Evolutionary conservation across 371 early-diverging fungal genomes (phyloP).

Genomic region (Amoeboaphelidium protococcarum): DNA sequence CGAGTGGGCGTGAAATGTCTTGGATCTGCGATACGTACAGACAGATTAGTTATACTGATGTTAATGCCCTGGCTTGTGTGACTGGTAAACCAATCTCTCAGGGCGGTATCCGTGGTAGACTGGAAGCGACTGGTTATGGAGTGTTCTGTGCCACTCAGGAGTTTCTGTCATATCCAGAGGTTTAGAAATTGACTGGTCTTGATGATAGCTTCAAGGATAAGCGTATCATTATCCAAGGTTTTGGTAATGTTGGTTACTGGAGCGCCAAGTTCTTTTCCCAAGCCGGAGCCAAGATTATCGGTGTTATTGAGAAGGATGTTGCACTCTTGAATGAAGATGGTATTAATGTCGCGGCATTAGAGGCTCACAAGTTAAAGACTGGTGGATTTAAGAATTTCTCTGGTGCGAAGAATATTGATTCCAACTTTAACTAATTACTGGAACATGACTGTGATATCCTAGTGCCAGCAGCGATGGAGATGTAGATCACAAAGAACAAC

Average conservation of each 20-base stretch:
- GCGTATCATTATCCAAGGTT: constrained; percentile 53
- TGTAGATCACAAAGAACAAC: constrained; percentile 53
- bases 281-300: constrained; percentile 42
- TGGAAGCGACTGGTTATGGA: constrained; percentile 66
- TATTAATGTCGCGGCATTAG: constrained; percentile 36
- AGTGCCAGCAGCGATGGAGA: constrained; percentile 28
- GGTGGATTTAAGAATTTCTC: constrained; percentile 40
- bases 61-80: constrained; percentile 57
- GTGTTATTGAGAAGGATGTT: constrained; percentile 22
- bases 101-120: constrained; percentile 72
- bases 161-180: constrained; percentile 47
- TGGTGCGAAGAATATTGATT: constrained; percentile 25
- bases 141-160: constrained; percentile 37
- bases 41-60: constrained; percentile 55
- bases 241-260: constrained; percentile 73
- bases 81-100: constrained; percentile 63
- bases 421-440: not conserved
- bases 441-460: constrained; percentile 2
- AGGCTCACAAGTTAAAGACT: constrained; percentile 29
- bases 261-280: constrained; percentile 56
- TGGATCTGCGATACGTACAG: constrained; percentile 78
- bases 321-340: not conserved
- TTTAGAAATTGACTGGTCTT: constrained; percentile 41
- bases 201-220: constrained; percentile 31
- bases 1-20: constrained; percentile 57